Base-by-base conservation (phyloP, 2,329 filamentous ascomycete species). In the Cytospora paraplurivora region DNA sequence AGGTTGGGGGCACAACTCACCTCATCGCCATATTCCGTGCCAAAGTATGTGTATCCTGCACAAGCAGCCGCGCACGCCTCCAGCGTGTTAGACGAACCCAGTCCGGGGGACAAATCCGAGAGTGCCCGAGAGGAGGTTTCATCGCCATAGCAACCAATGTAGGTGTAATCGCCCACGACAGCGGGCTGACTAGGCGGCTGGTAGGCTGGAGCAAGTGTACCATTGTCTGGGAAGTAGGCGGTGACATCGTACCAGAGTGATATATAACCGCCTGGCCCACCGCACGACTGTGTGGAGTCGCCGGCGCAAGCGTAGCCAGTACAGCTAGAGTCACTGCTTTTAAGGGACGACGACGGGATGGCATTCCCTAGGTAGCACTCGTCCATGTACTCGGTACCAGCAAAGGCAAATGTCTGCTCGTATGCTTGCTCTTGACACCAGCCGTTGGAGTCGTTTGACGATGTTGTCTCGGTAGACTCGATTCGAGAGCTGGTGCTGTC, bases 191-290 rank as follows among this genome's bases (percentile, higher is more conserved):
- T 63, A 17, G 66, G 58, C n/a, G 69, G 69, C n/a, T 66, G 55
- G 60, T 53, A 62, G 7, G 38, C 49, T 8, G 51, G 38, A 19
- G 52, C 59, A 12, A 56, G 59, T 12, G 60, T n/a, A 59, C 56
- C 7, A 50, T 54, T 41, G 56, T 59, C n/a, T 32, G 59, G 34
- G 3, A 56, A 5, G 66, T 60, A 10, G 64, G 67, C 70, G 13
- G 63, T 70, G 1, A 67, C 64, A 60, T 75, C 72, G 41, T 73
- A 74, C 60, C 72, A 75, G 32, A 73, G 54, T n/a, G 71, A 75
- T 62, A 76, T 67, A 54, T 71, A 76, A 3, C 68, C 70, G 3
- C 71, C 70, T 44, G 73, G 67, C 5, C 75, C 75, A 62, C 73
- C 73, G 57, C 73, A 74, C 13, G 70, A 70, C 52, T 74, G 70